Evolutionary conservation across 1,139 yeast species (phyloP).

Genomic region (Suhomyces coccinellae): DNA sequence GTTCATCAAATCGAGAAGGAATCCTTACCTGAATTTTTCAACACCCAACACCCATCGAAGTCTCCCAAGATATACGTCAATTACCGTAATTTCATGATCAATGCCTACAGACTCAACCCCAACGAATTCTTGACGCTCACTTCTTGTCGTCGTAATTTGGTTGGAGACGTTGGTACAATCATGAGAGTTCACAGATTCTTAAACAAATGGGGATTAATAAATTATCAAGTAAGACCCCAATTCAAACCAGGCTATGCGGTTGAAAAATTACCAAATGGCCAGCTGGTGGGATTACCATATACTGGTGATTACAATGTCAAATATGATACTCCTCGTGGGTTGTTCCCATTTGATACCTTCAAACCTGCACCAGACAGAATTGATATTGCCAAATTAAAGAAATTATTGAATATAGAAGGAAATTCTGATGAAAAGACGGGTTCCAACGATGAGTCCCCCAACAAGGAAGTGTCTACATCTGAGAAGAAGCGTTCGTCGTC

Average conservation of each 20-base stretch:
- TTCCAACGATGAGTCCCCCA: not conserved
- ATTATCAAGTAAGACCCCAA: slow-evolving; percentile 83
- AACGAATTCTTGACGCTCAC: slow-evolving; percentile 90
- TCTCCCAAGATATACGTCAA: slow-evolving; percentile 85
- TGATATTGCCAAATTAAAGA: slow-evolving; percentile 57
- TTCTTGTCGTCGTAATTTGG: slow-evolving; percentile 89
- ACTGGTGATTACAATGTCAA: slow-evolving; percentile 68
- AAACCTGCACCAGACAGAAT: slow-evolving; percentile 56
- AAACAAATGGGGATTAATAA: slow-evolving; percentile 94
- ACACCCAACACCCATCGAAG: slow-evolving; percentile 71
- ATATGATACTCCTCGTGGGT: slow-evolving; percentile 90
- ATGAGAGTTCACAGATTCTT: slow-evolving; percentile 88
- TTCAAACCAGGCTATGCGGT: slow-evolving; percentile 62
- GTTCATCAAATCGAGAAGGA: slow-evolving; percentile 66
- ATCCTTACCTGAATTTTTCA: slow-evolving; percentile 90
- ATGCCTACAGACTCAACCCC: slow-evolving; percentile 89
- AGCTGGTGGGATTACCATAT: slow-evolving; percentile 53
- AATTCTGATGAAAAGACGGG: slow-evolving; percentile 6
- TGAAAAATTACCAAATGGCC: slow-evolving; percentile 56
- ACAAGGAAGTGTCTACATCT: not conserved
- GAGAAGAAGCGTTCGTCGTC: slow-evolving; percentile 12
- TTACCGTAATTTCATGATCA: slow-evolving; percentile 92
- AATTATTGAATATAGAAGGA: slow-evolving; percentile 34
- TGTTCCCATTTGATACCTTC: slow-evolving; percentile 88
- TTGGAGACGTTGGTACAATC: slow-evolving; percentile 94